Evolutionary conservation across 768 basidiomycete genomes (phyloP).

Genomic region (Phlebiopsis gigantea): DNA sequence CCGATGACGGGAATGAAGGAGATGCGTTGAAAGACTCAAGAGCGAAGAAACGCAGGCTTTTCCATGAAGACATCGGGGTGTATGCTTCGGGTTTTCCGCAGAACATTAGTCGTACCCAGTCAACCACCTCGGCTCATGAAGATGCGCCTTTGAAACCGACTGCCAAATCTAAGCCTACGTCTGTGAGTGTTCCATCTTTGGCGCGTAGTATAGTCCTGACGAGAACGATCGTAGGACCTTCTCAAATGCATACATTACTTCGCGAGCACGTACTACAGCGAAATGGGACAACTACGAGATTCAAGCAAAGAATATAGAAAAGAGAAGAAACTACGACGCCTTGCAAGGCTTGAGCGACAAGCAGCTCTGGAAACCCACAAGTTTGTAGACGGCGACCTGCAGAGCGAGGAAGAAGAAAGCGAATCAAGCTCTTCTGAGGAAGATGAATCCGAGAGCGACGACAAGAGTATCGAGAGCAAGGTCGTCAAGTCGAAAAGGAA

Average conservation of each 20-base stretch:
- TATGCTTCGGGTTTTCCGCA: conserved; percentile 32
- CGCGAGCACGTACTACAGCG: conserved; percentile 52
- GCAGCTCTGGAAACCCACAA: background rate
- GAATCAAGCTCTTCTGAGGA: conserved; percentile 9
- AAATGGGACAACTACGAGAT: conserved; percentile 55
- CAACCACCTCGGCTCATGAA: too few relatives aligned
- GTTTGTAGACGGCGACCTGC: conserved; percentile 14
- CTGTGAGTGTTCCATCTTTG: conserved; percentile 35
- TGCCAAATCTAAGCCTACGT: conserved; percentile 34
- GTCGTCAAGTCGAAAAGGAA: background rate
- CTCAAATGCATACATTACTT: conserved; percentile 49
- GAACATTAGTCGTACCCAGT: too few relatives aligned
- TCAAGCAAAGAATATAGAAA: conserved; percentile 40
- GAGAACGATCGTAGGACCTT: conserved; percentile 32
- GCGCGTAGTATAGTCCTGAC: conserved; percentile 2
- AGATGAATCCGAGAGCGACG: conserved; percentile 13
- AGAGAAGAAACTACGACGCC: conserved; percentile 32
- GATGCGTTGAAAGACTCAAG: conserved; percentile 20
- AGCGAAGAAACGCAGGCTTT: conserved; percentile 39
- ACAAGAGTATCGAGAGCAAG: background rate
- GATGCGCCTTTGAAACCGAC: background rate
- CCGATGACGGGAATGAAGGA: conserved; percentile 9
- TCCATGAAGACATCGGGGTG: conserved; percentile 48
- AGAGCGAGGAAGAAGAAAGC: conserved; percentile 13
- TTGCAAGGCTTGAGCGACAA: conserved; percentile 12